These are phyloP conservation scores for Rubroshorea leprosula DNA, from an alignment of 345 rosid genomes.

Conservation along the genomic window DNA sequence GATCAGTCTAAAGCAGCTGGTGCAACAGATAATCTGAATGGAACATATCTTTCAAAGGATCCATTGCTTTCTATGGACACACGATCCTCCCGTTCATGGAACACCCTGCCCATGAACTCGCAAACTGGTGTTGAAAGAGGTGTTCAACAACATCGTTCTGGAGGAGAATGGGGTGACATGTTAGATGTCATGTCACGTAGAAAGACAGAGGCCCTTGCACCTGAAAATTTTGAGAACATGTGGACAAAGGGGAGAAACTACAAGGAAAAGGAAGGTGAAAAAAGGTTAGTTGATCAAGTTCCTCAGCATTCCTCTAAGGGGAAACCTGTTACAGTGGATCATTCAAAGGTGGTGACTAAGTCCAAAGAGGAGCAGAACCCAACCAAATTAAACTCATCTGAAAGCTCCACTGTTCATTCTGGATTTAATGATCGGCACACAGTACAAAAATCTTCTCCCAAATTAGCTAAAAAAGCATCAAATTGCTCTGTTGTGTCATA, in stretches of 20 bases:
- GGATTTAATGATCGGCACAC: slow-evolving; percentile 14
- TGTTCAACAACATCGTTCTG: slow-evolving; percentile 38
- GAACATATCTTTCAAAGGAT: slow-evolving; percentile 56
- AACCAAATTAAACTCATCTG: slow-evolving; percentile 22
- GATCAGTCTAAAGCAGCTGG: slow-evolving; percentile 35
- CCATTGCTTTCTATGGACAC: slow-evolving; percentile 90
- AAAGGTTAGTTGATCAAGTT: slow-evolving; percentile 29
- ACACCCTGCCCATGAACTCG: slow-evolving; percentile 46
- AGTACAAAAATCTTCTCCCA: slow-evolving; percentile 22
- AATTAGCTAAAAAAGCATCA: slow-evolving; percentile 24
- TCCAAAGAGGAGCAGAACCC: slow-evolving; percentile 25
- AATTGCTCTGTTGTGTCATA: slow-evolving; percentile 35
- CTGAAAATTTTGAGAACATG: slow-evolving; percentile 92
- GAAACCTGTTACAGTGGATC: slow-evolving; percentile 26
- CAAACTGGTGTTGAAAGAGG: slow-evolving; percentile 39
- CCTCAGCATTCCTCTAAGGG: slow-evolving; percentile 31
- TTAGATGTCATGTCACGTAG: slow-evolving; percentile 74
- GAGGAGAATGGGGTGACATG: slow-evolving; percentile 78
- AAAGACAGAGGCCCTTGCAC: slow-evolving; percentile 85
- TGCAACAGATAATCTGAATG: slow-evolving; percentile 35
- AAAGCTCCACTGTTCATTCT: slow-evolving; percentile 16
- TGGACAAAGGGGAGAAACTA: slow-evolving; percentile 98
- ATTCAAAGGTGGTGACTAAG: slow-evolving; percentile 20
- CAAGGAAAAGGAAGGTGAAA: slow-evolving; percentile 46
- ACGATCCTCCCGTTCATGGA: slow-evolving; percentile 67